Percentiles rank a stretch among this genome's conserved stretches.
These are phyloP conservation scores for Juglanconis sp. DNA, from an alignment of 2,329 filamentous ascomycete genomes.

Conservation along the genomic window DNA sequence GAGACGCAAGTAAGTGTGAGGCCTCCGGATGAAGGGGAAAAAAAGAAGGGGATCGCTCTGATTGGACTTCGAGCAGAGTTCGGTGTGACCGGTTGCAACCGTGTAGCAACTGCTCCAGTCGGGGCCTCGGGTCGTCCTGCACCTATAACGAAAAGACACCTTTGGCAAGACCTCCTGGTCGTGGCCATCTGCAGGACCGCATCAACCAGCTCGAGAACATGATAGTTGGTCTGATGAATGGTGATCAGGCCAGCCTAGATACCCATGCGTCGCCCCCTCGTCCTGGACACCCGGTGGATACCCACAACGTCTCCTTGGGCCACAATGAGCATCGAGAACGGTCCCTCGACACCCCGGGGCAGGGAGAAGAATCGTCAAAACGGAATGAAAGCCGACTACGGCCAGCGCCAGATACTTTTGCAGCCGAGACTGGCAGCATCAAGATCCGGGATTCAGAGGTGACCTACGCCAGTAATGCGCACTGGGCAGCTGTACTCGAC, in stretches of 20 bases:
- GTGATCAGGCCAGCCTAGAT: neutral
- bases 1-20: conserved; percentile 26
- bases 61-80: conserved; percentile 11
- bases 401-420: too few relatives aligned
- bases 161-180: neutral
- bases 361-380: too few relatives aligned
- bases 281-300: too few relatives aligned
- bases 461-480: conserved; percentile 33
- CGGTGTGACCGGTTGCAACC: conserved; percentile 25
- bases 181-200: conserved; percentile 17
- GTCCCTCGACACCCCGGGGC: too few relatives aligned
- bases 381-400: too few relatives aligned
- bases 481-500: conserved; percentile 40
- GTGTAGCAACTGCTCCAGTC: conserved; percentile 21
- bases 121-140: conserved; percentile 19
- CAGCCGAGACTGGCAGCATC: conserved; percentile 29
- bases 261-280: neutral
- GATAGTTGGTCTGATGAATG: conserved; percentile 26
- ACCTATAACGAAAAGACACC: conserved; percentile 16
- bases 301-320: neutral
- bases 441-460: conserved; percentile 21
- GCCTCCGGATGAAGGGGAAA: neutral
- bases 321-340: too few relatives aligned
- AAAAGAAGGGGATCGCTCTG: neutral
- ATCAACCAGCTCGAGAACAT: conserved; percentile 29